Conservation (phyloP, 768 basidiomycete species). For the Agrocybe pediades region DNA sequence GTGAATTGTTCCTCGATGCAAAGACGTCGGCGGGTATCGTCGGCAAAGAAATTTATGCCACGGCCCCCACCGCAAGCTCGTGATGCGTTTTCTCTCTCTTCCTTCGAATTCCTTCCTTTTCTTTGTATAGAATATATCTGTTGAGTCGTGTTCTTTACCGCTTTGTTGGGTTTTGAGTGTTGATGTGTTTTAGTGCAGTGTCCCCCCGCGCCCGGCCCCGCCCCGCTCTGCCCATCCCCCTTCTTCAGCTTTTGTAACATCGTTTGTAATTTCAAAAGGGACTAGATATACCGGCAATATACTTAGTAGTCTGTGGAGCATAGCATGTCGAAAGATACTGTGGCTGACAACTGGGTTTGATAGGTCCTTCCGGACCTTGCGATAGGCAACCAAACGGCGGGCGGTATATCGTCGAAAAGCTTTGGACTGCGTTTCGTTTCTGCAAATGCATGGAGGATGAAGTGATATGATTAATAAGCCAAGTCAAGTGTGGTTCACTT, state of each 20-base stretch:
- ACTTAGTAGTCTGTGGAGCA: background rate
- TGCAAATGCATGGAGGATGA: no score
- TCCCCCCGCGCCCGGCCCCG: no score
- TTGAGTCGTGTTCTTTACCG: conserved; percentile 3
- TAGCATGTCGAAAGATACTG: background rate
- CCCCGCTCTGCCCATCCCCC: no score
- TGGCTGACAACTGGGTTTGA: background rate
- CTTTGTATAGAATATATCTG: conserved; percentile 11
- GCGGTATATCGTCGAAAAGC: no score
- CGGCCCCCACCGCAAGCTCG: conserved; percentile 2
- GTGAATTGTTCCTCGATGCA: conserved; percentile 93
- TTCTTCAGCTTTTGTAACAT: no score
- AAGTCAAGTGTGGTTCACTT: no score
- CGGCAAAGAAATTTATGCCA: conserved; percentile 6
- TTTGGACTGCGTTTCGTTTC: no score
- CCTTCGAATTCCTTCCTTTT: background rate
- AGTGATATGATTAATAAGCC: no score
- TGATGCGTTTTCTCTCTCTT: background rate
- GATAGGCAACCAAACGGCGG: no score
- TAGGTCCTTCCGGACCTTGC: background rate
- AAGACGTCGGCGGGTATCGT: conserved; percentile 64
- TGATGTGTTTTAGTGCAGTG: background rate
- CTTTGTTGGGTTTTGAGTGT: background rate
- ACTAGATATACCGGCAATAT: background rate
- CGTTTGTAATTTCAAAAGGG: conserved; percentile 3